phyloP scores from a whole-genome alignment of 2,329 filamentous ascomycete genomes.

The Corinectria fuckeliana region DNA sequence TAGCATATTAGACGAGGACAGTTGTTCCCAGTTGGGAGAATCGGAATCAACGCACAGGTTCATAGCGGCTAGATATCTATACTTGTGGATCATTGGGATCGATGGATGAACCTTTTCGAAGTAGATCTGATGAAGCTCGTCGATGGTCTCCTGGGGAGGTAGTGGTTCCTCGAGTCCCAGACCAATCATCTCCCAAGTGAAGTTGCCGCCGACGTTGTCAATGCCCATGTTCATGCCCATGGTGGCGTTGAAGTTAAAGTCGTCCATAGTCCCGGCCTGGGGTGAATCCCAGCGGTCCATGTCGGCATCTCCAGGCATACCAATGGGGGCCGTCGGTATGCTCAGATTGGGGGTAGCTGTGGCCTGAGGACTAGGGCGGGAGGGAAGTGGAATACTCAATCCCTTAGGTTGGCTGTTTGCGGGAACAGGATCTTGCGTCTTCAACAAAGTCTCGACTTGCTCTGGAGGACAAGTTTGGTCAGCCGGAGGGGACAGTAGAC shows the following conservation, averaged over 20 bases:
- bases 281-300: constrained; percentile 66
- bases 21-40: not conserved
- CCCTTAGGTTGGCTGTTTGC: constrained; percentile 41
- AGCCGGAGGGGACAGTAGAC: constrained; percentile 25
- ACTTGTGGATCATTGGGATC: constrained; percentile 86
- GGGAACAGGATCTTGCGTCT: constrained; percentile 70
- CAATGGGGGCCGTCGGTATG: constrained; percentile 54
- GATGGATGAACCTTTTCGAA: constrained; percentile 91
- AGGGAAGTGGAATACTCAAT: constrained; percentile 36
- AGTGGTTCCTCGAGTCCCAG: constrained; percentile 65
- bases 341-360: constrained; percentile 36
- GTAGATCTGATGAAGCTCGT: constrained; percentile 88
- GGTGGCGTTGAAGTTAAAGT: constrained; percentile 62
- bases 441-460: constrained; percentile 90
- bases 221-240: constrained; percentile 58
- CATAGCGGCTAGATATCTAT: constrained; percentile 86
- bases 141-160: constrained; percentile 68
- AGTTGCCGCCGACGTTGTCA: constrained; percentile 59
- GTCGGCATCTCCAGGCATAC: constrained; percentile 55
- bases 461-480: constrained; percentile 57
- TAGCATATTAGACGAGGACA: constrained; percentile 11
- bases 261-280: constrained; percentile 56
- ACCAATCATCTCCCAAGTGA: constrained; percentile 80
- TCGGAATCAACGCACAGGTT: constrained; percentile 65
- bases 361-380: constrained; percentile 40